A percentile compares a stretch with the other conserved stretches of the same genome.
Conservation (phyloP, 106 monocot genomes). For the Allium cepa region DNA sequence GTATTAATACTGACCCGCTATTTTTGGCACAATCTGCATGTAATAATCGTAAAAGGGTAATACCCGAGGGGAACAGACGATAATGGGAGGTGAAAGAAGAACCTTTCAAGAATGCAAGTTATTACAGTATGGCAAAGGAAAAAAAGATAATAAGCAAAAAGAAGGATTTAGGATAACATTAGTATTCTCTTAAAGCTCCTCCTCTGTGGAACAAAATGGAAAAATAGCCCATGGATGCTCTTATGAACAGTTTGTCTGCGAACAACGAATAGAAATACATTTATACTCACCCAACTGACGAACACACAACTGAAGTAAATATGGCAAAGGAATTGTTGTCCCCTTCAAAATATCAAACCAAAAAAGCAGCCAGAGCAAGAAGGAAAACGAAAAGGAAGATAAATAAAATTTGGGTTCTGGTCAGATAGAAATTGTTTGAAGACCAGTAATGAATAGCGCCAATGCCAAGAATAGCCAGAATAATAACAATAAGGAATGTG, state of each 20-base stretch:
- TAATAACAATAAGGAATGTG: conserved; percentile 72
- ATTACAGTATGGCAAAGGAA: conserved; percentile 10
- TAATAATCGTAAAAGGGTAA: conserved; percentile 97
- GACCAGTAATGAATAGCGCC: conserved; percentile 85
- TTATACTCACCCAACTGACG: background rate
- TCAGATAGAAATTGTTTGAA: conserved; percentile 94
- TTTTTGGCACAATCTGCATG: conserved; percentile 99
- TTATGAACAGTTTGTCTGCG: conserved; percentile 85
- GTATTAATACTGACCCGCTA: conserved; percentile 49
- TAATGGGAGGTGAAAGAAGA: conserved; percentile 95
- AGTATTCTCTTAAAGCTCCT: conserved; percentile 82
- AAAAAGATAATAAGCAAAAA: background rate
- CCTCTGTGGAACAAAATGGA: conserved; percentile 91
- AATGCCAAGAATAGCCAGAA: conserved; percentile 79
- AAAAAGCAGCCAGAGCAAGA: conserved; percentile 89
- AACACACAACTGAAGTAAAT: background rate
- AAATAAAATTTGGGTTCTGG: conserved; percentile 72
- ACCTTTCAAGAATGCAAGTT: conserved; percentile 45
- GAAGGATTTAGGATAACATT: background rate
- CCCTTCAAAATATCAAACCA: conserved; percentile 81
- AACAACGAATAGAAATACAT: conserved; percentile 1
- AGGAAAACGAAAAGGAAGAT: conserved; percentile 83
- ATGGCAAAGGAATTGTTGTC: background rate
- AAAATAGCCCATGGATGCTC: conserved; percentile 95
- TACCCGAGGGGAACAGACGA: conserved; percentile 96